Conservation (phyloP, 148 eudicot species). For the Fallopia convolvulus region DNA sequence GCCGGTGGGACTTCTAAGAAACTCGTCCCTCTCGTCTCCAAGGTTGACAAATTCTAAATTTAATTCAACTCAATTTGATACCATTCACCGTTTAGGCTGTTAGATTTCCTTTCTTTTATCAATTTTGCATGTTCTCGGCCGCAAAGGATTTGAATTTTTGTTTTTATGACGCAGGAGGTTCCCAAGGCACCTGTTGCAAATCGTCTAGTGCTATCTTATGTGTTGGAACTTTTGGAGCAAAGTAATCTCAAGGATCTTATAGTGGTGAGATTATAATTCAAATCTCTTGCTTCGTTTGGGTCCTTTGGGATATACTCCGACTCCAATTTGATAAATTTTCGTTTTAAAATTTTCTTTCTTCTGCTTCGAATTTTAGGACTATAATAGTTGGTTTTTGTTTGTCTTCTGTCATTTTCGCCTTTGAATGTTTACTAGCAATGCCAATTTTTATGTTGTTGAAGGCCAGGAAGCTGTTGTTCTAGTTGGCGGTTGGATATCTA, state of each 20-base stretch:
- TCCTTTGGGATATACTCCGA: background rate
- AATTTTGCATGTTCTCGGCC: background rate
- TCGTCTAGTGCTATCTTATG: conserved; percentile 76
- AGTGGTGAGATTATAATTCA: conserved; percentile 47
- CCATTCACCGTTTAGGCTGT: background rate
- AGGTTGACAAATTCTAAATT: conserved; percentile 28
- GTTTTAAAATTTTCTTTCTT: too few relatives aligned
- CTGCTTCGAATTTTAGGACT: background rate
- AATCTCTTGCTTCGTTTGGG: background rate
- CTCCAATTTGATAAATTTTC: background rate
- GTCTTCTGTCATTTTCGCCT: background rate
- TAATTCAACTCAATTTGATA: background rate
- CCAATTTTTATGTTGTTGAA: conserved; percentile 63
- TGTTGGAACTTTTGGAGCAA: conserved; percentile 78
- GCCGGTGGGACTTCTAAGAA: conserved; percentile 87
- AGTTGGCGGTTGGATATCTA: conserved; percentile 78
- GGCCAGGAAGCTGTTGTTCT: conserved; percentile 73
- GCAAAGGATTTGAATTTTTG: background rate
- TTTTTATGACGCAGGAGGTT: conserved; percentile 49
- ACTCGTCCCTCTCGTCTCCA: conserved; percentile 78
- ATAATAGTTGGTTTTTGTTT: background rate
- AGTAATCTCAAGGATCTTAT: conserved; percentile 73
- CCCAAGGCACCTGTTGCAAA: conserved; percentile 95
- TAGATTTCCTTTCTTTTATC: background rate
- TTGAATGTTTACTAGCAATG: background rate